These are phyloP conservation scores for Pleurotus citrinopileatus DNA, from an alignment of 768 basidiomycete genomes.

Conservation along the genomic window DNA sequence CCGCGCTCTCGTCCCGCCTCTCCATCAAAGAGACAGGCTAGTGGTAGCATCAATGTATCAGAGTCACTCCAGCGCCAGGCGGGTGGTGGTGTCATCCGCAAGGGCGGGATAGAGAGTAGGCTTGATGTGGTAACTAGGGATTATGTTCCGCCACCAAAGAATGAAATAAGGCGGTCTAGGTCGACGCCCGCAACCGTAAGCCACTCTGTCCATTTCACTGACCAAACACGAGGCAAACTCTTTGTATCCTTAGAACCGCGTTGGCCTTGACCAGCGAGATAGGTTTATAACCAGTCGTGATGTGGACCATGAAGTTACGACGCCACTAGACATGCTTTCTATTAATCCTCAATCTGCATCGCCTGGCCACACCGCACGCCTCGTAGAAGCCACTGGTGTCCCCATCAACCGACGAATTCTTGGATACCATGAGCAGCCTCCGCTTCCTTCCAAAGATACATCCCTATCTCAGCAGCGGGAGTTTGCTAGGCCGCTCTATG, in stretches of 20 bases:
- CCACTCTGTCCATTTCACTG: constrained; percentile 15
- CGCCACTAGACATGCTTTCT: constrained; percentile 62
- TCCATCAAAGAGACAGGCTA: constrained; percentile 60
- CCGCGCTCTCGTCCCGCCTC: constrained; percentile 59
- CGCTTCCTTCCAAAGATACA: constrained; percentile 67
- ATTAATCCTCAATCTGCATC: constrained; percentile 59
- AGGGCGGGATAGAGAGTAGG: constrained; percentile 74
- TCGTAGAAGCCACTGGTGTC: constrained; percentile 73
- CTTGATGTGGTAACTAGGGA: constrained; percentile 76
- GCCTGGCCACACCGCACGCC: constrained; percentile 75
- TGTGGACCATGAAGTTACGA: constrained; percentile 49
- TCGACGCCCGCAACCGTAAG: constrained; percentile 65
- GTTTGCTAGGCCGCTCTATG: constrained; percentile 72
- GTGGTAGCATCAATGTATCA: constrained; percentile 43
- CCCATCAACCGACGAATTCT: constrained; percentile 80
- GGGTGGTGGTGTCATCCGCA: constrained; percentile 65
- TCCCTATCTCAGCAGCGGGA: constrained; percentile 76
- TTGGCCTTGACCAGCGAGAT: constrained; percentile 48
- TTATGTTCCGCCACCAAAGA: constrained; percentile 65
- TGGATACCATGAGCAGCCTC: constrained; percentile 86
- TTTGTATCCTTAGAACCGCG: constrained; percentile 37
- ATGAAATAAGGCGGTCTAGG: constrained; percentile 67
- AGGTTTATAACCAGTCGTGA: constrained; percentile 70
- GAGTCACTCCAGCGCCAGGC: constrained; percentile 63
- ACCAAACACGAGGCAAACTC: constrained; percentile 1